Conservation (phyloP, 495 filamentous ascomycete species). For the Neurospora sp. region DNA sequence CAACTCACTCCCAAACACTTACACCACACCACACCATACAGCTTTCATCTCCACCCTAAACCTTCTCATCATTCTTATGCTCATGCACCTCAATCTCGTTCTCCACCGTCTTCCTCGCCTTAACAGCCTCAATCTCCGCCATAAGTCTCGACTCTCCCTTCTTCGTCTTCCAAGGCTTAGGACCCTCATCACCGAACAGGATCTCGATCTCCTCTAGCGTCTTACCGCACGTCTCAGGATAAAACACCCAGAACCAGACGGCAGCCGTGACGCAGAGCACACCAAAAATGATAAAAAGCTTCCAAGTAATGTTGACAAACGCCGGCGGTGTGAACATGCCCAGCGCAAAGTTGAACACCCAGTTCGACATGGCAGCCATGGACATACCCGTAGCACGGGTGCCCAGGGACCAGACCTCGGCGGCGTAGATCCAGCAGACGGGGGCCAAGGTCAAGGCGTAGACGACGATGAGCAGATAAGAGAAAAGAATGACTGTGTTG, state of each 20-base stretch:
- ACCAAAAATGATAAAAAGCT: conserved; percentile 67
- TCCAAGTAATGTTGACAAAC: conserved; percentile 64
- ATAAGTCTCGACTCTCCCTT: conserved; percentile 39
- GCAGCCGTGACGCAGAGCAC: conserved; percentile 55
- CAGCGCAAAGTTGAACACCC: conserved; percentile 69
- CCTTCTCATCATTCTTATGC: neutral
- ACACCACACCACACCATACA: neutral
- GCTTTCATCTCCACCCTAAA: neutral
- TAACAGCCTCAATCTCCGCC: conserved; percentile 34
- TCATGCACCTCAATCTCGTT: conserved; percentile 4
- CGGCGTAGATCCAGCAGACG: conserved; percentile 64
- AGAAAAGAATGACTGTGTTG: conserved; percentile 62
- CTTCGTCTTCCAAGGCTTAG: conserved; percentile 50
- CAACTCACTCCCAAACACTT: neutral
- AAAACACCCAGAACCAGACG: conserved; percentile 55
- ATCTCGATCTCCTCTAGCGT: conserved; percentile 61
- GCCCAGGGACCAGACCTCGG: conserved; percentile 67
- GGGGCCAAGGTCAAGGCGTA: conserved; percentile 65
- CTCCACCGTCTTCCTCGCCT: conserved; percentile 11
- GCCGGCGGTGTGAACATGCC: conserved; percentile 61
- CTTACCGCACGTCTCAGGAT: conserved; percentile 62
- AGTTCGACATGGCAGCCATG: conserved; percentile 58
- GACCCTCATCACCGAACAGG: conserved; percentile 48
- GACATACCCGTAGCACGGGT: conserved; percentile 65
- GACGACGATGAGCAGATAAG: conserved; percentile 60